A percentile compares a stretch with the other conserved stretches of the same genome.
phyloP scores from a whole-genome alignment of 768 basidiomycete species.

The Tephrocybe sp. region DNA sequence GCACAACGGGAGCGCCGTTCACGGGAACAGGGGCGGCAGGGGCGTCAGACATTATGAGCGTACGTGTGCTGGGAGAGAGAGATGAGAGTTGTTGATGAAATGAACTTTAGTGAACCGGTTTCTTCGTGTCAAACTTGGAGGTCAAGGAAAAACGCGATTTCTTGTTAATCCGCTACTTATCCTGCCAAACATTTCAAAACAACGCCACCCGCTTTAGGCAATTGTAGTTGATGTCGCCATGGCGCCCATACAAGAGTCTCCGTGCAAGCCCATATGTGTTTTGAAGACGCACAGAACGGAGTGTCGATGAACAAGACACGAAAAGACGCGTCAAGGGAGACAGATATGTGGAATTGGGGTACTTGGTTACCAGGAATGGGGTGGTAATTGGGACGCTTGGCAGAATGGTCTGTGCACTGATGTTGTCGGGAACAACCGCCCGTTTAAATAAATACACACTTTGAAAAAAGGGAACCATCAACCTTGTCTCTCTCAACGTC shows the following conservation, averaged over 20 bases:
- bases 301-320: too few relatives aligned
- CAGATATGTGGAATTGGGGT: background rate
- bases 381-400: background rate
- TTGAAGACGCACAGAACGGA: background rate
- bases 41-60: constrained; percentile 85
- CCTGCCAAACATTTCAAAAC: constrained; percentile 37
- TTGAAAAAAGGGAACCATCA: constrained; percentile 8
- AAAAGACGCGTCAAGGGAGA: constrained; percentile 1
- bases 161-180: constrained; percentile 26
- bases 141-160: constrained; percentile 48
- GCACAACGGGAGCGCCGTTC: constrained; percentile 82
- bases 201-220: constrained; percentile 22
- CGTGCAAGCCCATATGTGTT: background rate
- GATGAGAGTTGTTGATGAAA: constrained; percentile 47
- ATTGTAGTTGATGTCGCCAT: constrained; percentile 40
- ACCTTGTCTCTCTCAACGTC: constrained; percentile 15
- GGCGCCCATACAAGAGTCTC: constrained; percentile 19
- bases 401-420: constrained; percentile 19
- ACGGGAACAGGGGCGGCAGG: constrained; percentile 80
- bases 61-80: constrained; percentile 49
- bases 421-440: constrained; percentile 19
- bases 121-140: constrained; percentile 81
- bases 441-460: constrained; percentile 9
- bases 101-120: constrained; percentile 82
- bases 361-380: background rate